Evolutionary conservation across 805 yeast species (phyloP).

Genomic region (Ogataea kodamae): DNA sequence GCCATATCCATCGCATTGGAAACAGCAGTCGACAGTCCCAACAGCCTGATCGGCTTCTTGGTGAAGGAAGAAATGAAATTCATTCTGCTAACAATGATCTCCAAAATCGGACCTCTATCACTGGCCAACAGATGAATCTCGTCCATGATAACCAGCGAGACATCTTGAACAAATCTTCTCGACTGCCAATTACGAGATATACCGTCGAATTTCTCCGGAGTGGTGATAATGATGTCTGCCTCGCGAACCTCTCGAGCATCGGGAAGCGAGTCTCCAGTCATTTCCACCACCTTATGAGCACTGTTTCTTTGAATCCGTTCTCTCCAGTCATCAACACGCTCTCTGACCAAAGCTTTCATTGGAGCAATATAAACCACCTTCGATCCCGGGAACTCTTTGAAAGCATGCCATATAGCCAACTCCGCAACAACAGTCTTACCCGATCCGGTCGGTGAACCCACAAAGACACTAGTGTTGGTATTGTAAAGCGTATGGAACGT

Average conservation of each 20-base stretch:
- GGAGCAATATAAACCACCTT: conserved; percentile 86
- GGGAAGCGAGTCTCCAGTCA: conserved; percentile 81
- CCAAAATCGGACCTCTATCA: conserved; percentile 83
- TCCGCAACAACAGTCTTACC: conserved; percentile 98
- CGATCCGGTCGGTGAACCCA: conserved; percentile 98
- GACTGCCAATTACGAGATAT: conserved; percentile 84
- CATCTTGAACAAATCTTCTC: conserved; percentile 68
- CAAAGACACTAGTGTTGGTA: conserved; percentile 72
- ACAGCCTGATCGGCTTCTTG: conserved; percentile 54
- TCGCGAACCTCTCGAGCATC: conserved; percentile 60
- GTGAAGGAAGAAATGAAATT: conserved; percentile 64
- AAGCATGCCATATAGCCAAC: conserved; percentile 95
- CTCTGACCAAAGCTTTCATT: conserved; percentile 83
- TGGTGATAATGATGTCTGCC: conserved; percentile 75
- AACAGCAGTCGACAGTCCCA: conserved; percentile 84
- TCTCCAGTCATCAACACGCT: conserved; percentile 80
- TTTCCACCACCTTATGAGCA: conserved; percentile 57
- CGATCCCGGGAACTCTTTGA: conserved; percentile 72
- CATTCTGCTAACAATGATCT: conserved; percentile 87
- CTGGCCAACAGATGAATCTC: conserved; percentile 81
- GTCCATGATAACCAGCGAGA: conserved; percentile 78
- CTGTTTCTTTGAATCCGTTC: conserved; percentile 47
- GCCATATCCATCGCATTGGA: conserved; percentile 86
- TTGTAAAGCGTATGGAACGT: conserved; percentile 85
- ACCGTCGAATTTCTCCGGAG: conserved; percentile 87